Evolutionary conservation across 768 basidiomycete species (phyloP).

Genomic region (Suillus tomentosus): DNA sequence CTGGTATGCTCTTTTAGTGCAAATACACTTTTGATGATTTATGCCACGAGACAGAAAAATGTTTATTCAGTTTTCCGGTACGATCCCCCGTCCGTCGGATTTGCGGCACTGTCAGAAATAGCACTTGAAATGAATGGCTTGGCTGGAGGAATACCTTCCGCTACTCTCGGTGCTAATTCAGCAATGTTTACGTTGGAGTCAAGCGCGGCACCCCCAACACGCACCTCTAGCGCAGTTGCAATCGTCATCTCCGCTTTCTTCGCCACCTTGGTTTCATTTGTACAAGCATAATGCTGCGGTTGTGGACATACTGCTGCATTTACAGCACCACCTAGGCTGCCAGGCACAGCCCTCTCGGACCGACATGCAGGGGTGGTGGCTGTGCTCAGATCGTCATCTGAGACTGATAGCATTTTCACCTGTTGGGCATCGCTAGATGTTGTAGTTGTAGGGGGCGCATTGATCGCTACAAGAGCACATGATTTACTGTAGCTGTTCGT

Average conservation of each 20-base stretch:
- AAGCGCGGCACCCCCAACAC: constrained; percentile 18
- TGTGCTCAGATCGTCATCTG: not conserved
- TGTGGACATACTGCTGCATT: not conserved
- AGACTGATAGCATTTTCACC: not conserved
- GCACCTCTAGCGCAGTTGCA: not conserved
- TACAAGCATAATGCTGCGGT: not conserved
- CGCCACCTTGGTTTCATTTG: constrained; percentile 11
- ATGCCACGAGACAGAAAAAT: constrained; percentile 44
- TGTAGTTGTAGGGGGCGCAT: not conserved
- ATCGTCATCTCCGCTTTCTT: constrained; percentile 17
- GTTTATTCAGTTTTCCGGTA: constrained; percentile 56
- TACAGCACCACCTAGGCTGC: not conserved
- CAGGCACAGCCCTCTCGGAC: not conserved
- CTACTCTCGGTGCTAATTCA: constrained; percentile 23
- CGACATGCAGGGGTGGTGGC: not conserved
- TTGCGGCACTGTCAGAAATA: constrained; percentile 43
- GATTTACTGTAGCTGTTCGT: not conserved
- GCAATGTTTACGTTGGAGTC: constrained; percentile 16
- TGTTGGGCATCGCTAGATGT: not conserved
- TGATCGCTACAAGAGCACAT: not conserved
- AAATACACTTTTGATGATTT: not conserved
- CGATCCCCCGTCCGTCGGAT: constrained; percentile 51
- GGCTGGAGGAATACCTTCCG: constrained; percentile 22
- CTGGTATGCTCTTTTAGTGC: constrained; percentile 36
- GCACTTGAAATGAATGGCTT: constrained; percentile 30